phyloP scores from a whole-genome alignment of 2,329 filamentous ascomycete species.

The Pestalotiopsis fici region DNA sequence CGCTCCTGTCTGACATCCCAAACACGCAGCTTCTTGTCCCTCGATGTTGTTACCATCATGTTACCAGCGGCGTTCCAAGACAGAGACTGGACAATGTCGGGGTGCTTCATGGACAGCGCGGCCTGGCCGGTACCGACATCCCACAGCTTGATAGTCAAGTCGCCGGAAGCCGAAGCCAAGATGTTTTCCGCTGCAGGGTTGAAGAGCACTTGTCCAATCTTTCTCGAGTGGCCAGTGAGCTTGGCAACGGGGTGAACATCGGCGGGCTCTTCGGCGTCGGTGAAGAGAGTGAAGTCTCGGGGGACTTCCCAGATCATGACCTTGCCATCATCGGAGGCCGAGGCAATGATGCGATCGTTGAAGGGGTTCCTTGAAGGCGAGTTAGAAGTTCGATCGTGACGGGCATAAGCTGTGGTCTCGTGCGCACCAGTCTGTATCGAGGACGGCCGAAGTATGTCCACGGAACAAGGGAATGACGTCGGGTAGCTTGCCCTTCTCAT shows the following conservation, averaged over 20 bases:
- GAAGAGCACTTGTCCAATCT: slow-evolving; percentile 97
- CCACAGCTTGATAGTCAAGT: slow-evolving; percentile 95
- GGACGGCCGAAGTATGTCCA: slow-evolving; percentile 90
- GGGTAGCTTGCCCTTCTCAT: slow-evolving; percentile 86
- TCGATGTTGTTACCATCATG: slow-evolving; percentile 86
- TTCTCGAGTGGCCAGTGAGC: slow-evolving; percentile 86
- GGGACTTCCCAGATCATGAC: slow-evolving; percentile 97
- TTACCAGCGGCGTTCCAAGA: slow-evolving; percentile 93
- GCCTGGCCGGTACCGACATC: slow-evolving; percentile 80
- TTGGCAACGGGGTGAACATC: slow-evolving; percentile 82
- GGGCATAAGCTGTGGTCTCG: slow-evolving; percentile 16
- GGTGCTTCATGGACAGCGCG: slow-evolving; percentile 77
- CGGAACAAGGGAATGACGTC: slow-evolving; percentile 94
- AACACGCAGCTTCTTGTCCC: slow-evolving; percentile 96
- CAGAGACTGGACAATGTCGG: slow-evolving; percentile 90
- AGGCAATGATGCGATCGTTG: slow-evolving; percentile 90
- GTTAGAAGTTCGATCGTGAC: slow-evolving; percentile 27
- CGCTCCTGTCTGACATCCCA: slow-evolving; percentile 97
- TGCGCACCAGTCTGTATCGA: slow-evolving; percentile 92
- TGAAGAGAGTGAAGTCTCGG: slow-evolving; percentile 79
- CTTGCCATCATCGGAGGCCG: slow-evolving; percentile 94
- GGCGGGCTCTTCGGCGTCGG: slow-evolving; percentile 79
- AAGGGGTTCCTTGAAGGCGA: slow-evolving; percentile 77
- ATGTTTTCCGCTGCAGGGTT: slow-evolving; percentile 96
- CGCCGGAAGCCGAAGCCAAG: slow-evolving; percentile 90